These are phyloP conservation scores for Chlorella sp. DNA, from an alignment of 139 green algal species.

Conservation along the genomic window DNA sequence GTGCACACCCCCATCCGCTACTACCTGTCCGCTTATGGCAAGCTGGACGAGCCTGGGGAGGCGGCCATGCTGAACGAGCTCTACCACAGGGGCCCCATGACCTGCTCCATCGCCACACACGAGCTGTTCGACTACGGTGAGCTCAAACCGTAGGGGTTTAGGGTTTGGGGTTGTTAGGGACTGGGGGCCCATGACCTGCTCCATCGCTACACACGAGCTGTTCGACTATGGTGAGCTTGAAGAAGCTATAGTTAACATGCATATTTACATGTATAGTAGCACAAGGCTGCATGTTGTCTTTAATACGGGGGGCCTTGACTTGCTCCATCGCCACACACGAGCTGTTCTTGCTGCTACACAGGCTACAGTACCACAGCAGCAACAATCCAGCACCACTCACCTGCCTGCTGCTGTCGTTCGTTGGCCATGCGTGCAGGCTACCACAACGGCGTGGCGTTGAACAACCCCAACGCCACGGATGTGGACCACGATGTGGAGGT, in stretches of 20 bases:
- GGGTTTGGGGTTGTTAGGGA: no score
- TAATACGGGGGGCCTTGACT: constrained; percentile 49
- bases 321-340: constrained; percentile 64
- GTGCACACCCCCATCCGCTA: constrained; percentile 65
- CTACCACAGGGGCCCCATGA: constrained; percentile 50
- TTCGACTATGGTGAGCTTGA: not conserved
- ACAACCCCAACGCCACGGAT: constrained; percentile 44
- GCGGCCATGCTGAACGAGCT: constrained; percentile 62
- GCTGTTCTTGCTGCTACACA: no score
- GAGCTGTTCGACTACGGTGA: constrained; percentile 61
- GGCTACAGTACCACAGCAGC: no score
- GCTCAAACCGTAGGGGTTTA: no score
- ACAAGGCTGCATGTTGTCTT: no score
- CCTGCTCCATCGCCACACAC: constrained; percentile 60
- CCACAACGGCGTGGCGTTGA: constrained; percentile 42
- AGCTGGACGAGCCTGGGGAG: constrained; percentile 23
- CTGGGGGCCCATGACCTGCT: constrained; percentile 60
- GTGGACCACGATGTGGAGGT: constrained; percentile 70
- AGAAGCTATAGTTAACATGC: not conserved
- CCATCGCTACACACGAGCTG: constrained; percentile 58
- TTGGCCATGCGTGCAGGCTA: constrained; percentile 43
- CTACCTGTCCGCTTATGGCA: constrained; percentile 43
- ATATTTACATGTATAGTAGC: no score
- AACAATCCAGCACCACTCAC: not conserved
- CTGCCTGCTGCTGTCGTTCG: not conserved